These are phyloP conservation scores for Pseudozyma flocculosa DNA, from an alignment of 1,284 basidiomycete genomes.

Conservation along the genomic window DNA sequence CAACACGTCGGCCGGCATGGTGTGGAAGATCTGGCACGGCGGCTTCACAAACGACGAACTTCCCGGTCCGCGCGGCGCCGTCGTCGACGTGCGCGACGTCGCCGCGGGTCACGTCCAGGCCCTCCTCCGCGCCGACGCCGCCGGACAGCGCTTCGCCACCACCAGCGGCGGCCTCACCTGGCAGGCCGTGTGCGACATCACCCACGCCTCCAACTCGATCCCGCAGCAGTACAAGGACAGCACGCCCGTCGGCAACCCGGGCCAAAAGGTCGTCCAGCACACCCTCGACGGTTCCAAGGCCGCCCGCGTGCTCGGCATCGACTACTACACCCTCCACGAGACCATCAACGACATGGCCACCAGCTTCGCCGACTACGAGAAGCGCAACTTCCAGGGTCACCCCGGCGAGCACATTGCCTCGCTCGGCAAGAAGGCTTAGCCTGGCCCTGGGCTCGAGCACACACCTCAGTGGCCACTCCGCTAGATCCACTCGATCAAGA, in stretches of 20 bases:
- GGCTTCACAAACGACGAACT: slow-evolving; percentile 56
- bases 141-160: slow-evolving; percentile 64
- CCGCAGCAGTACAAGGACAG: slow-evolving; percentile 42
- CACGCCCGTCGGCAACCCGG: slow-evolving; percentile 38
- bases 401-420: slow-evolving; percentile 23
- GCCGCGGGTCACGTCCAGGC: slow-evolving; percentile 66
- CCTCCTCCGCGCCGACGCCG: slow-evolving; percentile 64
- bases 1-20: slow-evolving; percentile 63
- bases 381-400: slow-evolving; percentile 41
- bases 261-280: slow-evolving; percentile 41
- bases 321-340: slow-evolving; percentile 62
- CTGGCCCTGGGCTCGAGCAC: too few relatives aligned
- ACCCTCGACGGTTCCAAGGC: slow-evolving; percentile 58
- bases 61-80: slow-evolving; percentile 58
- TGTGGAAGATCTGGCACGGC: slow-evolving; percentile 60
- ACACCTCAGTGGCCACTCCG: too few relatives aligned
- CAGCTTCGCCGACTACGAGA: slow-evolving; percentile 39
- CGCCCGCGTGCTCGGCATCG: slow-evolving; percentile 61
- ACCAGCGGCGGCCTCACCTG: slow-evolving; percentile 33
- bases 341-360: slow-evolving; percentile 36
- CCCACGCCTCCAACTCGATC: slow-evolving; percentile 35
- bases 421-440: slow-evolving; percentile 15
- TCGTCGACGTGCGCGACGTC: slow-evolving; percentile 68
- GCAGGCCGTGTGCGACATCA: slow-evolving; percentile 41
- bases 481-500: too few relatives aligned